These are phyloP conservation scores for Rosa rugosa DNA, from an alignment of 306 rosid genomes.

Conservation along the genomic window DNA sequence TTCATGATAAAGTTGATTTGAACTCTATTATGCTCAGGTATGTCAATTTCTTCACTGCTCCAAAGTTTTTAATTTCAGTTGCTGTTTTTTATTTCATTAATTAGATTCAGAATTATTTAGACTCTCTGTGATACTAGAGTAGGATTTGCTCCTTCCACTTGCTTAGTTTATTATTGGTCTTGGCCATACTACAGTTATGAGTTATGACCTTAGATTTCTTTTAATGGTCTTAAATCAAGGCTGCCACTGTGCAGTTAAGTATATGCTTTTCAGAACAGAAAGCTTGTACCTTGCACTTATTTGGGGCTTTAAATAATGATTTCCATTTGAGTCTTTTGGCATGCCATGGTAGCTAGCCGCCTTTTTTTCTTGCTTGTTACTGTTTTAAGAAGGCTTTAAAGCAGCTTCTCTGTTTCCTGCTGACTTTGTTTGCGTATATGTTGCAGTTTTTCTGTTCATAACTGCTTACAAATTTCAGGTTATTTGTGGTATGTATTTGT, in stretches of 20 bases:
- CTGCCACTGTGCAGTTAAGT: not conserved
- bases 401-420: no score
- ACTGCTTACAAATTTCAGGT: not conserved
- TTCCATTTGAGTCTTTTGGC: not conserved
- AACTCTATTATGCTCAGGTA: no score
- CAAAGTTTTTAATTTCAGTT: not conserved
- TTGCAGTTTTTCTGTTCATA: no score
- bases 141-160: not conserved
- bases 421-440: no score
- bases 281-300: not conserved
- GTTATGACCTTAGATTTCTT: not conserved
- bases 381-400: not conserved
- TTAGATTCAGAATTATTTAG: not conserved
- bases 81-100: not conserved
- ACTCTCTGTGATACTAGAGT: not conserved
- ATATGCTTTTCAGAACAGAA: not conserved
- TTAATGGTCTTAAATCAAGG: not conserved
- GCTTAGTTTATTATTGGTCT: not conserved
- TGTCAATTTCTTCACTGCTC: no score
- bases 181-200: not conserved
- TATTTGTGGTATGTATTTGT: conserved; percentile 29
- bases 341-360: no score
- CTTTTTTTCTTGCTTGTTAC: no score
- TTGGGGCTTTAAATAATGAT: not conserved
- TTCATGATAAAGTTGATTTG: no score